These are phyloP conservation scores for Cladosporium sp. DNA, from an alignment of 2,329 filamentous ascomycete genomes.

Conservation along the genomic window DNA sequence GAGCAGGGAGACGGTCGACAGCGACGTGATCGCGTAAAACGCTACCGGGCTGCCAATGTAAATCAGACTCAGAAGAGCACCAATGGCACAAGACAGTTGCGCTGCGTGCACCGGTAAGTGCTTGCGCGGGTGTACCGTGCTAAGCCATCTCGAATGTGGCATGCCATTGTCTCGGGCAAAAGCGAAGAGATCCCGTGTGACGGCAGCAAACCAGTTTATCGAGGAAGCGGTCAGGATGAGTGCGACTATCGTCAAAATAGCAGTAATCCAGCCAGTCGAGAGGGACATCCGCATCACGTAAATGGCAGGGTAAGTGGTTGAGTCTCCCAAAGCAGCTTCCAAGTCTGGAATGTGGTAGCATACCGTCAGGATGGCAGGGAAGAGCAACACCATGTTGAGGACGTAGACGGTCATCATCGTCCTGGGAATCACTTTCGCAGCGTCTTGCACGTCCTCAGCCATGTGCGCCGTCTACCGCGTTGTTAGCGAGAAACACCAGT, in stretches of 20 bases:
- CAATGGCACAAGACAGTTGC: conserved; percentile 49
- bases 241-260: conserved; percentile 11
- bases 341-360: conserved; percentile 32
- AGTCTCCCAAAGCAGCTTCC: conserved; percentile 24
- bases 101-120: conserved; percentile 19
- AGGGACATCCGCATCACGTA: conserved; percentile 28
- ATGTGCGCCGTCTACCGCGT: conserved; percentile 12
- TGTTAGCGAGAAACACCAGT: conserved; percentile 9
- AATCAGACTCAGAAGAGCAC: conserved; percentile 33
- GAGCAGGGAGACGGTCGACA: conserved; percentile 22
- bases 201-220: conserved; percentile 18
- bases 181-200: conserved; percentile 21
- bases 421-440: conserved; percentile 15
- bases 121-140: conserved; percentile 14
- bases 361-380: conserved; percentile 28
- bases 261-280: conserved; percentile 16
- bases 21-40: conserved; percentile 40
- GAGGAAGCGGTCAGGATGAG: conserved; percentile 31
- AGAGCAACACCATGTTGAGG: conserved; percentile 21
- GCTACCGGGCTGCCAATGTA: conserved; percentile 36
- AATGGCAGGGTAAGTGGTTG: conserved; percentile 35
- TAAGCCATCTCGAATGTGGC: conserved; percentile 34
- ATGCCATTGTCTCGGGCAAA: conserved; percentile 37
- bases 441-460: conserved; percentile 19
- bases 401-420: conserved; percentile 14